A percentile compares a stretch with the other conserved stretches of the same genome.
phyloP scores from a whole-genome alignment of 257 asterid species.

The Avicennia marina region DNA sequence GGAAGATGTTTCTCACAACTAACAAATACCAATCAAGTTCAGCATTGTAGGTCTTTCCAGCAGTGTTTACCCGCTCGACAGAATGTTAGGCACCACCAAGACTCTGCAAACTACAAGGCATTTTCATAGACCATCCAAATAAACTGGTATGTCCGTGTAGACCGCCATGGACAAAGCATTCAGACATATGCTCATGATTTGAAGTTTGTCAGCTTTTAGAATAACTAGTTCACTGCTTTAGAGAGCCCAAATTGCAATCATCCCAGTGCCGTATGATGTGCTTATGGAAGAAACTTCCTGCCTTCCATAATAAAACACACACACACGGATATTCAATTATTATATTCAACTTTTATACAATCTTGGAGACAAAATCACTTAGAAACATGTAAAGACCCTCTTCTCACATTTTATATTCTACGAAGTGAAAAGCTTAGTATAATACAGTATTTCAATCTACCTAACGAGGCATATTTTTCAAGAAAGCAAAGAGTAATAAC shows the following conservation, averaged over 20 bases:
- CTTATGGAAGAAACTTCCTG: constrained; percentile 46
- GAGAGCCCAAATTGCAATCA: constrained; percentile 57
- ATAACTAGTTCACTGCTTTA: constrained; percentile 51
- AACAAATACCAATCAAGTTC: constrained; percentile 72
- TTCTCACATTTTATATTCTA: too few species aligned
- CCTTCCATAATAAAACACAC: constrained; percentile 39
- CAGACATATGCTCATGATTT: constrained; percentile 44
- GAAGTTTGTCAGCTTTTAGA: constrained; percentile 49
- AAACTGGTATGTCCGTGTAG: constrained; percentile 61
- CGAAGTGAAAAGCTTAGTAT: too few species aligned
- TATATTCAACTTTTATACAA: too few species aligned
- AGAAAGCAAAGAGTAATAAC: too few species aligned
- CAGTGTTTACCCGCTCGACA: constrained; percentile 70
- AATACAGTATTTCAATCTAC: too few species aligned
- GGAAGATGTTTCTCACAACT: constrained; percentile 62
- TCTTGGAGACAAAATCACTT: too few species aligned
- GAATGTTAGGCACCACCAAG: constrained; percentile 76
- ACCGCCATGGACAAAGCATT: constrained; percentile 49
- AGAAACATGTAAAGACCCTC: too few species aligned
- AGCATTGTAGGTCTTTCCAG: constrained; percentile 48
- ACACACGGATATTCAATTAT: too few species aligned
- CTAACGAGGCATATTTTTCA: too few species aligned
- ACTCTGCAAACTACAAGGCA: constrained; percentile 64
- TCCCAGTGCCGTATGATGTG: constrained; percentile 45
- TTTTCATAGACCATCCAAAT: constrained; percentile 74